Evolutionary conservation across 148 eudicot genomes (phyloP), one percentile per base, ranked within the genome.

Genomic region (Dysphania ambrosioides): DNA sequence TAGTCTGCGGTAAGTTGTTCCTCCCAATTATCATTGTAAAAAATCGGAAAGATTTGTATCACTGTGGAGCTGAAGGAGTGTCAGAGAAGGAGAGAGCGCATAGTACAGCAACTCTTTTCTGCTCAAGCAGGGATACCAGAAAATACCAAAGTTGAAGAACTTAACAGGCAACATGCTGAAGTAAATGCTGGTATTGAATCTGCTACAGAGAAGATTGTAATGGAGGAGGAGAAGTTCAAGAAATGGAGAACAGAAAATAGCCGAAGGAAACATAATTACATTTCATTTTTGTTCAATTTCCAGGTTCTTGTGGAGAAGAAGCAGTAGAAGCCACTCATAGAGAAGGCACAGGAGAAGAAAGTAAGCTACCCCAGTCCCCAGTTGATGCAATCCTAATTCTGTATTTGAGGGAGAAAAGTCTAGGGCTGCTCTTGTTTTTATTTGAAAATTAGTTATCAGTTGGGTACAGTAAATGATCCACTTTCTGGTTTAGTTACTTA

Each of bases 211-310:
- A 92, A 92, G 90, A 96, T 96, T 78, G 42, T 92, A 66, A 83
- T 89, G 88, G 99, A 96, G 88, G 98, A 94, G 83, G 98, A 94
- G 34, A 96, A 96, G 80, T 96, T 90, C 76, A 96, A 88, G 85
- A 96, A 91, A 76, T 96, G 99, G 99, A 92, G 84, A 76, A 92
- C 97, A 0, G 99, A 96, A 75, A 96, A 96, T 61, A 81, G 89
- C 27, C 87, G 99, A 1, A 82, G 99, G 82, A 96, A 92, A 68
- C 97, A 96, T 72, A 96, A 94, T 71, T 96, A 92, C 73, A 96
- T 96, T 66, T 97, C 98, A 2, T 94, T 94, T 30, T 75, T 94
- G 85, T 94, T 91, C 84, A 94, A 94, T 79, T 96, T 96, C 77
- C 84, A 94, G 85, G 81, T 96, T 70, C 97, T 96, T 51, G 99